phyloP scores from a whole-genome alignment of 768 basidiomycete genomes.

The Baorangia bicolor region DNA sequence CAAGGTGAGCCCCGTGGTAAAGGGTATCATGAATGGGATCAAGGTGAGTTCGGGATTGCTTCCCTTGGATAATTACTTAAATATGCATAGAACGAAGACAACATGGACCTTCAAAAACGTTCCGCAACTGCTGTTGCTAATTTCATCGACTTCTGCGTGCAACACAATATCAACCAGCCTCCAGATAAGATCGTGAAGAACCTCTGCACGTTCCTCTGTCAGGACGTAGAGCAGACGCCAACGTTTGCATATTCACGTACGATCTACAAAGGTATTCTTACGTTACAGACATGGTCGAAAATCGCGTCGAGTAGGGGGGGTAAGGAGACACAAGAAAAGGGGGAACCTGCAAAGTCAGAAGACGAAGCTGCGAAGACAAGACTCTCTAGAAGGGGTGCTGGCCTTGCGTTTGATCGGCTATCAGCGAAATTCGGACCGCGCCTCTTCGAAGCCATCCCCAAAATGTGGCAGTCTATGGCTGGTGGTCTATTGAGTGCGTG shows the following conservation, averaged over 20 bases:
- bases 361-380: conserved; percentile 59
- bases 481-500: conserved; percentile 72
- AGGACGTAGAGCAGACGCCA: conserved; percentile 86
- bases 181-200: conserved; percentile 97
- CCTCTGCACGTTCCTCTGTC: conserved; percentile 93
- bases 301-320: conserved; percentile 34
- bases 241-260: conserved; percentile 74
- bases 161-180: conserved; percentile 73
- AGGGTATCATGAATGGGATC: conserved; percentile 96
- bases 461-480: conserved; percentile 93
- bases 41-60: conserved; percentile 57
- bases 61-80: conserved; percentile 3
- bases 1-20: conserved; percentile 94
- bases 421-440: conserved; percentile 71
- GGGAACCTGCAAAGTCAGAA: conserved; percentile 43
- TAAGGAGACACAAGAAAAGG: conserved; percentile 44
- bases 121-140: conserved; percentile 84
- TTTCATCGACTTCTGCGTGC: conserved; percentile 83
- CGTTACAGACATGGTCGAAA: conserved; percentile 53
- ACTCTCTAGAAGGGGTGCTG: conserved; percentile 82
- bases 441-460: conserved; percentile 80
- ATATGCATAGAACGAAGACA: conserved; percentile 75
- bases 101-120: conserved; percentile 81
- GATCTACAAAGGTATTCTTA: conserved; percentile 69
- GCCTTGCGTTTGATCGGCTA: conserved; percentile 76